Base-by-base conservation (phyloP, 306 rosid genomes). In the Fragaria nilgerrensis region DNA sequence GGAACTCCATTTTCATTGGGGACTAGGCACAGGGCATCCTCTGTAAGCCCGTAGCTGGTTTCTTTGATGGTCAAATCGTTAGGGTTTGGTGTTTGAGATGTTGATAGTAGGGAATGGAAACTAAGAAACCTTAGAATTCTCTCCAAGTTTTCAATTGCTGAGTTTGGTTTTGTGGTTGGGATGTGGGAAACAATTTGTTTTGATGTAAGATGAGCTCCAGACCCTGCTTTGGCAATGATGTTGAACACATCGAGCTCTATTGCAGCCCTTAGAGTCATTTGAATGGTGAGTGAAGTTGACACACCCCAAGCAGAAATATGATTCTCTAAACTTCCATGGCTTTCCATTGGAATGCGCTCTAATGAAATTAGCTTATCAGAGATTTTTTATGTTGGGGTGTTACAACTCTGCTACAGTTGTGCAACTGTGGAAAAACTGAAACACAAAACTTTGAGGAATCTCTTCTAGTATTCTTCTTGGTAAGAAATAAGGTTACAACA, bases 221-320 rank as follows among this genome's bases (percentile, higher is more conserved):
- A 71, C 9, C 73, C 36, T 32, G 36, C 77, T 9, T 62, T 22
- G 20, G 82, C 82, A 9, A 72, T 78, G 52, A 72, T 78, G 5
- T 9, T 52, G 66, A 78, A 78, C 66, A 72, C 49, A 29, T 78
- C 29, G 5, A 78, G 73, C 56, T 78, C 72, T 19, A 72, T 16
- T 5, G 77, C 73, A 9, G 47, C 47, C 9, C 13, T 43, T 43
- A 43, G 47, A 9, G 47, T 43, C 47, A 43, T 43, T 10, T 43
- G 47, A 43, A 43, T 9, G 47, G 47, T 43, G 47, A 43, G 47
- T 9, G 47, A 43, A 43, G 47, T 43, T 43, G 47, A 9, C 47
- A 43, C 3, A 43, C 47, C 47, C 47, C 47, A 43, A 9, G 47
- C 47, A 9, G 47, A 43, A 2, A 43, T 43, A 2, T 9, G 13